Conservation (phyloP, 345 rosid genomes). For the Gossypium ekmanianum region DNA sequence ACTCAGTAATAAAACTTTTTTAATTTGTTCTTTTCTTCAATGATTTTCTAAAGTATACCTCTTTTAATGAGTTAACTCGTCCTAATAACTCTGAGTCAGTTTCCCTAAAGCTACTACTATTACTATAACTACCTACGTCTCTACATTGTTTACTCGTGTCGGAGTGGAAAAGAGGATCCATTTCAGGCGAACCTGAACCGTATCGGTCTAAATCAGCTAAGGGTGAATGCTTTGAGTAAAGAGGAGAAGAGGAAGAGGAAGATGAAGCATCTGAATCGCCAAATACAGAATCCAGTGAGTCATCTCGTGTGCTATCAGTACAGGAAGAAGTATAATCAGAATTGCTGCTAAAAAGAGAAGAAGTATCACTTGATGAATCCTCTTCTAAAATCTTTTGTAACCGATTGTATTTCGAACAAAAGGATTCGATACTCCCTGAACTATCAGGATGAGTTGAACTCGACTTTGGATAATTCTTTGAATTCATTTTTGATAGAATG, state of each 20-base stretch:
- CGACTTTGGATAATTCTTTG: constrained; percentile 27
- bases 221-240: constrained; percentile 39
- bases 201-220: constrained; percentile 22
- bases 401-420: constrained; percentile 55
- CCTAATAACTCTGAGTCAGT: constrained; percentile 36
- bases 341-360: constrained; percentile 73
- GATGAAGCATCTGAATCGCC: constrained; percentile 65
- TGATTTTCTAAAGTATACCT: constrained; percentile 35
- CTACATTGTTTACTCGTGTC: constrained; percentile 38
- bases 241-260: constrained; percentile 58
- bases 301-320: constrained; percentile 80
- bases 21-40: constrained; percentile 28
- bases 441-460: constrained; percentile 34
- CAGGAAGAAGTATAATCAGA: constrained; percentile 90
- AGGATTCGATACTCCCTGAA: constrained; percentile 48
- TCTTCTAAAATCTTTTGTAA: constrained; percentile 64
- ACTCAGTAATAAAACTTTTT: constrained; percentile 6
- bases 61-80: constrained; percentile 27
- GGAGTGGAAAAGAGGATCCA: constrained; percentile 35
- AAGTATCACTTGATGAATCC: constrained; percentile 84
- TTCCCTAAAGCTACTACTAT: constrained; percentile 38
- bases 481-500: constrained; percentile 25
- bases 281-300: constrained; percentile 61
- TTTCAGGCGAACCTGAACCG: constrained; percentile 27
- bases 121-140: constrained; percentile 23